phyloP scores from a whole-genome alignment of 257 asterid genomes.

The Linderniella brevidens region DNA sequence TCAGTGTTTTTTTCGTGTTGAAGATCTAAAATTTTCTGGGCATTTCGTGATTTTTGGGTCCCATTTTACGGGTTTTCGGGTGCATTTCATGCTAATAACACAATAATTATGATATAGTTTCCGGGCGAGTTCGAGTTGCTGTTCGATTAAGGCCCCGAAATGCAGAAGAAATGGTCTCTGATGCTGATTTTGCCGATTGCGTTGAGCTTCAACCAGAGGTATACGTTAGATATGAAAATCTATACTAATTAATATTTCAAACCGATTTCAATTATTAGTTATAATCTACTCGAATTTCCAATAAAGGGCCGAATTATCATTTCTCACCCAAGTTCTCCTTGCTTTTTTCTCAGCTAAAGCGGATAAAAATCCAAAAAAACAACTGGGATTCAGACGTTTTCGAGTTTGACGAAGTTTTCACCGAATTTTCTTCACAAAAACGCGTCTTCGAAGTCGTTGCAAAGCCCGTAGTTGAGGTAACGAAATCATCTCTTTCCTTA shows the following conservation, averaged over 20 bases:
- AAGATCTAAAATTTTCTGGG: no score
- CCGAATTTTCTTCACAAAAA: conserved; percentile 75
- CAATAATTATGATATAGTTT: conserved; percentile 20
- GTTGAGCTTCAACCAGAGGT: conserved; percentile 95
- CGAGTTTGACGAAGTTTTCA: conserved; percentile 80
- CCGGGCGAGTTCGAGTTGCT: conserved; percentile 77
- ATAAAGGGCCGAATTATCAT: neutral
- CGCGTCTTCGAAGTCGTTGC: conserved; percentile 94
- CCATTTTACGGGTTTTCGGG: no score
- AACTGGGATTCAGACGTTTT: conserved; percentile 88
- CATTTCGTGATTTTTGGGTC: no score
- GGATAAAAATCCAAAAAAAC: conserved; percentile 68
- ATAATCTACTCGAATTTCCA: neutral
- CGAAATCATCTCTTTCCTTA: conserved; percentile 4
- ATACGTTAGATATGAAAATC: neutral
- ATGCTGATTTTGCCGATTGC: conserved; percentile 84
- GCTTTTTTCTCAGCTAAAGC: conserved; percentile 42
- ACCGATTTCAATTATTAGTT: neutral
- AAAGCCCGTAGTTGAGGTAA: conserved; percentile 92
- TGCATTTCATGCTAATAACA: no score
- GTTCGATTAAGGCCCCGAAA: conserved; percentile 76
- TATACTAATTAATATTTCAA: neutral
- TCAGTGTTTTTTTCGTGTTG: no score
- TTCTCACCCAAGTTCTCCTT: neutral
- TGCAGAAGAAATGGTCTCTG: conserved; percentile 64